A percentile compares a stretch with the other conserved stretches of the same genome.
Evolutionary conservation across 805 yeast genomes (phyloP).

Genomic region (Saccharomycopsis amapae): DNA sequence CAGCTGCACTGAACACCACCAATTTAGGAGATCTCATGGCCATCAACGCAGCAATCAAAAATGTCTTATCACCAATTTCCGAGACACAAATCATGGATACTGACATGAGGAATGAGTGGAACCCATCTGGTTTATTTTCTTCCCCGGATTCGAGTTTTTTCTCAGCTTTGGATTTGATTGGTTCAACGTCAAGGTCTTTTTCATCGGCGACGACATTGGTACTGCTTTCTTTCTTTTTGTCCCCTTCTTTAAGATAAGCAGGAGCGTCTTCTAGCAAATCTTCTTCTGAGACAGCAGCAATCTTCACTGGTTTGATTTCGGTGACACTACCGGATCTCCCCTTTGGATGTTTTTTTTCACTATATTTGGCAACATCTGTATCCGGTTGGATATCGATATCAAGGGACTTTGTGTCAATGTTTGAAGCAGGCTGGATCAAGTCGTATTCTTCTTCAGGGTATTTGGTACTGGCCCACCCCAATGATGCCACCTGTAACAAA

Average conservation of each 20-base stretch:
- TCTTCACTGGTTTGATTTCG: slow-evolving; percentile 10
- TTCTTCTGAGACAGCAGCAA: background rate
- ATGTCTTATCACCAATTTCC: slow-evolving; percentile 96
- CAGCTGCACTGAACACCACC: slow-evolving; percentile 85
- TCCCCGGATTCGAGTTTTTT: background rate
- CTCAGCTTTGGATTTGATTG: slow-evolving; percentile 2
- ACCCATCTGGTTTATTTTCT: slow-evolving; percentile 12
- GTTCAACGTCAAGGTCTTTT: background rate
- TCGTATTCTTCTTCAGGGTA: background rate
- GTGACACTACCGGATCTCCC: slow-evolving; percentile 9
- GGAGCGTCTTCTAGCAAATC: slow-evolving; percentile 9
- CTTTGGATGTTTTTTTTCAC: slow-evolving; percentile 8
- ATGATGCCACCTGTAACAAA: background rate
- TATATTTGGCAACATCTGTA: slow-evolving; percentile 1
- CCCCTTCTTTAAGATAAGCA: slow-evolving; percentile 4
- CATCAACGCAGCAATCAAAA: slow-evolving; percentile 93
- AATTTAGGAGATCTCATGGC: slow-evolving; percentile 87
- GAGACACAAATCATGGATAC: slow-evolving; percentile 88
- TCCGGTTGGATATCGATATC: slow-evolving; percentile 6
- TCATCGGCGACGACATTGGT: too few relatives aligned
- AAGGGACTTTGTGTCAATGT: slow-evolving; percentile 14
- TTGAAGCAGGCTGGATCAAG: background rate
- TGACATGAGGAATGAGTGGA: slow-evolving; percentile 67
- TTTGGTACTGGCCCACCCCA: background rate
- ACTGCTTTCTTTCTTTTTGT: background rate